phyloP scores from a whole-genome alignment of 1,284 basidiomycete species.

The Caloboletus firmus region DNA sequence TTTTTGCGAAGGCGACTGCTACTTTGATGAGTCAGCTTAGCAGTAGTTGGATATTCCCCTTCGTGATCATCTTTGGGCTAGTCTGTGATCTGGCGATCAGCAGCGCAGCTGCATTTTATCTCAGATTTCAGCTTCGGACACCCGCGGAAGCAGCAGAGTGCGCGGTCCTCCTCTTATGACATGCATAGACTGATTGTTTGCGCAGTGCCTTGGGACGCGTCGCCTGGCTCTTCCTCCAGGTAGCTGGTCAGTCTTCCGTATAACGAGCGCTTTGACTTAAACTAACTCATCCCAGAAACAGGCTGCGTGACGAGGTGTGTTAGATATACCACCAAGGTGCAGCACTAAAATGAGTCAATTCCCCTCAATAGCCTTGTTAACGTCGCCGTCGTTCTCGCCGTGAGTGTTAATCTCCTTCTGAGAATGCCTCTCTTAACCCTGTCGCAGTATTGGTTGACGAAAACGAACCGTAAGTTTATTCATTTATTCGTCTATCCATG shows the following conservation, averaged over 20 bases:
- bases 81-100: conserved; percentile 23
- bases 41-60: conserved; percentile 20
- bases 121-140: conserved; percentile 2
- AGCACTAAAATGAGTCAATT: not conserved
- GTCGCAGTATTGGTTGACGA: conserved; percentile 23
- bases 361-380: conserved; percentile 12
- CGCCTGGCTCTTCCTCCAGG: conserved; percentile 6
- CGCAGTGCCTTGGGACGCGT: conserved; percentile 4
- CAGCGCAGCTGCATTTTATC: conserved; percentile 9
- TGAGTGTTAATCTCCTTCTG: conserved; percentile 2
- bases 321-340: not conserved
- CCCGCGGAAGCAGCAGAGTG: conserved; percentile 5
- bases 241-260: conserved; percentile 16
- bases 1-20: conserved; percentile 11
- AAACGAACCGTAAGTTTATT: conserved; percentile 9
- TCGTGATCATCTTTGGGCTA: conserved; percentile 19
- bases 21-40: conserved; percentile 14
- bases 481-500: not conserved
- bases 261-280: not conserved
- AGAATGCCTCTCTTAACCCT: not conserved
- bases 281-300: conserved; percentile 21
- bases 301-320: conserved; percentile 18
- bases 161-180: not conserved
- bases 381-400: conserved; percentile 8
- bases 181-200: not conserved